These are phyloP conservation scores for Xerocomellus intermedius DNA, from an alignment of 768 basidiomycete species.

Conservation along the genomic window DNA sequence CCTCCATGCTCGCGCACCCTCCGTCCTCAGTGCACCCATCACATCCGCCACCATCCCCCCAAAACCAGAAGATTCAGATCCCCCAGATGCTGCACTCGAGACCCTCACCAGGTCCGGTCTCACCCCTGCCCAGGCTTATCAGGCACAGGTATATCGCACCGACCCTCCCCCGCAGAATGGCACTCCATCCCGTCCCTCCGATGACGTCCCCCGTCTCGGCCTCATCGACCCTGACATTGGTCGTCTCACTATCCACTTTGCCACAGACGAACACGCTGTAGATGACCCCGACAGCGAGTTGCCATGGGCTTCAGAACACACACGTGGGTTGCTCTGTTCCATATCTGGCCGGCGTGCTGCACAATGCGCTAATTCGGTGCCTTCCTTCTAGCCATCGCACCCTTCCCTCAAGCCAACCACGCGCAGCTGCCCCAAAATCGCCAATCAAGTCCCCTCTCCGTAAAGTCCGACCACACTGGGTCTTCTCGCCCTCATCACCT, in stretches of 20 bases:
- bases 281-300: constrained; percentile 51
- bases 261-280: constrained; percentile 32
- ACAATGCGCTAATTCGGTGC: constrained; percentile 26
- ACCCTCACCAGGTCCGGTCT: constrained; percentile 49
- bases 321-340: constrained; percentile 40
- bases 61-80: constrained; percentile 50
- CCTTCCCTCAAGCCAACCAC: constrained; percentile 25
- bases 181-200: constrained; percentile 20
- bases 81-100: constrained; percentile 47
- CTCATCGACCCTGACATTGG: constrained; percentile 58
- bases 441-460: constrained; percentile 38
- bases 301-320: constrained; percentile 51
- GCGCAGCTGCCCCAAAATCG: constrained; percentile 27
- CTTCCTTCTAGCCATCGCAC: constrained; percentile 25
- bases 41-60: constrained; percentile 45
- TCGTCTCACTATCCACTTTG: constrained; percentile 58
- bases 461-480: constrained; percentile 38
- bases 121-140: constrained; percentile 79
- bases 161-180: constrained; percentile 38
- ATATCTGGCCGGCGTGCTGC: constrained; percentile 28
- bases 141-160: constrained; percentile 65
- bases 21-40: constrained; percentile 44
- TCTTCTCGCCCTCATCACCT: constrained; percentile 46
- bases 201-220: constrained; percentile 38
- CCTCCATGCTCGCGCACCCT: constrained; percentile 47